Evolutionary conservation across 176 grass and related monocot species (phyloP).

Genomic region (Ampelocalamus luodianensis): DNA sequence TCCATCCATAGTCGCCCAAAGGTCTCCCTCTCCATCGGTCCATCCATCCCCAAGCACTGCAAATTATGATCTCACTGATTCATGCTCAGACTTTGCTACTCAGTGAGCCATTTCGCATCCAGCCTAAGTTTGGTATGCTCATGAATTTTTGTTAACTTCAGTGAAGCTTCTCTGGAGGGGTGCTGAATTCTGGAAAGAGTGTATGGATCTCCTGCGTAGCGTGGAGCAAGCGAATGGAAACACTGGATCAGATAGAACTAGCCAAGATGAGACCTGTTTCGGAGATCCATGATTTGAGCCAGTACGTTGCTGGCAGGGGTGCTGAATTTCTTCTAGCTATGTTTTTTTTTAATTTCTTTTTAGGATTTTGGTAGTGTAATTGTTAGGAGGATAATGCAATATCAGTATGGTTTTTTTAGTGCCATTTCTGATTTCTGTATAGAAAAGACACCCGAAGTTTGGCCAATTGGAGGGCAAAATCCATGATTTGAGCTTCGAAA

Average conservation of each 20-base stretch:
- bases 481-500: too few species aligned
- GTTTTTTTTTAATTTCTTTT: neutral
- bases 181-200: slow-evolving; percentile 88
- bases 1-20: slow-evolving; percentile 96
- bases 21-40: slow-evolving; percentile 40
- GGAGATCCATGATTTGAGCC: too few species aligned
- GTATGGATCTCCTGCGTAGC: slow-evolving; percentile 59
- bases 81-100: neutral
- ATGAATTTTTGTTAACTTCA: slow-evolving; percentile 40
- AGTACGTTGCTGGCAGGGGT: too few species aligned
- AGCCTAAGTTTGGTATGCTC: neutral
- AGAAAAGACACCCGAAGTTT: too few species aligned
- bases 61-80: neutral
- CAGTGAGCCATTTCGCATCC: neutral
- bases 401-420: neutral
- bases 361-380: neutral
- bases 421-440: too few species aligned
- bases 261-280: slow-evolving; percentile 18
- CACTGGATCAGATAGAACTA: slow-evolving; percentile 8
- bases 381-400: neutral
- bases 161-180: slow-evolving; percentile 92
- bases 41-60: neutral
- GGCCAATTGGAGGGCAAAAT: too few species aligned
- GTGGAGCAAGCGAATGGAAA: slow-evolving; percentile 57
- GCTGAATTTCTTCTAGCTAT: too few species aligned